phyloP scores from a whole-genome alignment of 805 yeast species.

The Wickerhamiella lipophila region DNA sequence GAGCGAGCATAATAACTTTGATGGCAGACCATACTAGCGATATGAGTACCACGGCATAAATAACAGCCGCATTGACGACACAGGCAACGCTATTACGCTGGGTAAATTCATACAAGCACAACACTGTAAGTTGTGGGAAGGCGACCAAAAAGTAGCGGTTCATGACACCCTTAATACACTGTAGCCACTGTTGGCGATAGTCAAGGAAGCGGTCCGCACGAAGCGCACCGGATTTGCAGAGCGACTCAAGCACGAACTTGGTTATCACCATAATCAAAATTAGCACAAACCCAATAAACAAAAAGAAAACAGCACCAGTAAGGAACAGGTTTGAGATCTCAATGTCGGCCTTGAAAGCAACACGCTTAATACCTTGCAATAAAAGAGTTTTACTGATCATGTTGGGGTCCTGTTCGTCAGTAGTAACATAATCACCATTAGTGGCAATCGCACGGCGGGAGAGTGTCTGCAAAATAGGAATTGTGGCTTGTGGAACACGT shows the following conservation, averaged over 20 bases:
- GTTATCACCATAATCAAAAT: constrained; percentile 42
- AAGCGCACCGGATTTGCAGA: constrained; percentile 46
- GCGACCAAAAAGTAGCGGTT: constrained; percentile 74
- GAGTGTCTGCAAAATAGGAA: not conserved
- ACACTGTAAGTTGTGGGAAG: constrained; percentile 70
- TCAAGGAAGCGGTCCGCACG: constrained; percentile 54
- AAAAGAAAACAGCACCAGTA: constrained; percentile 73
- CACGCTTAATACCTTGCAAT: constrained; percentile 85
- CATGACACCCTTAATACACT: constrained; percentile 71
- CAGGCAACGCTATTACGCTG: constrained; percentile 73
- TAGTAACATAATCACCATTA: constrained; percentile 21
- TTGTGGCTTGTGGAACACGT: not conserved
- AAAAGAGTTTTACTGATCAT: constrained; percentile 60
- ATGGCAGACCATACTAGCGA: constrained; percentile 60
- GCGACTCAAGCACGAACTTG: constrained; percentile 59
- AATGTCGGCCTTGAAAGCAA: constrained; percentile 68
- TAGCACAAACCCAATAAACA: constrained; percentile 58
- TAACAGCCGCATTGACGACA: constrained; percentile 62
- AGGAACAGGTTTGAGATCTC: constrained; percentile 78
- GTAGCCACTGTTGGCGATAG: constrained; percentile 47
- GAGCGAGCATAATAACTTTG: constrained; percentile 63
- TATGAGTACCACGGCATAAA: constrained; percentile 44
- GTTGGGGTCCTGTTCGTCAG: constrained; percentile 44
- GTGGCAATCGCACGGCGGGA: constrained; percentile 12
- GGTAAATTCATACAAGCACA: constrained; percentile 84